These are phyloP conservation scores for Inonotus hispidus DNA, from an alignment of 1,284 basidiomycete species.

Conservation along the genomic window DNA sequence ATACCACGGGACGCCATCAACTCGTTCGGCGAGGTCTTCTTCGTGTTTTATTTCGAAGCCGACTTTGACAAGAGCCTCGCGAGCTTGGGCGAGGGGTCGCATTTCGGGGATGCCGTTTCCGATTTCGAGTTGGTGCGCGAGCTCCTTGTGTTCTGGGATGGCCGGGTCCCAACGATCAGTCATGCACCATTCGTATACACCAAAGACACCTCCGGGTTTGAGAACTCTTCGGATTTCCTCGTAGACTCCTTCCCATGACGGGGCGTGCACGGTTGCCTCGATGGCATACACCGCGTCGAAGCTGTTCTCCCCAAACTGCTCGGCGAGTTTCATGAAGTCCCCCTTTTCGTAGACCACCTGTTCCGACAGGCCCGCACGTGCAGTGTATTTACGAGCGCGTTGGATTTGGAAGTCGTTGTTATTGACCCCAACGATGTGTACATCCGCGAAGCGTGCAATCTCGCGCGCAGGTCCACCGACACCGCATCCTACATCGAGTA, in stretches of 20 bases:
- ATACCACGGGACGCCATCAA: constrained; percentile 87
- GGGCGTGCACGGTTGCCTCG: constrained; percentile 96
- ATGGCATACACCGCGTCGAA: constrained; percentile 99
- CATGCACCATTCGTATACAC: constrained; percentile 99
- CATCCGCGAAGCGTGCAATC: constrained; percentile 90
- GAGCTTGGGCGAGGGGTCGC: constrained; percentile 72
- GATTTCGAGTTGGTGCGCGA: constrained; percentile 87
- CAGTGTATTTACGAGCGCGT: constrained; percentile 82
- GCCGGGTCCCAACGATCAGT: constrained; percentile 91
- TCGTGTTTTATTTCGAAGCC: constrained; percentile 90
- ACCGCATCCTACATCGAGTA: constrained; percentile 97
- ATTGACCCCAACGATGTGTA: constrained; percentile 85
- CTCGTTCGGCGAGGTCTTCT: constrained; percentile 89
- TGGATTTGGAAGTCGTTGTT: constrained; percentile 97
- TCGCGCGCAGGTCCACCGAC: constrained; percentile 96
- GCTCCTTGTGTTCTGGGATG: constrained; percentile 83
- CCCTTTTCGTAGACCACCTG: constrained; percentile 84
- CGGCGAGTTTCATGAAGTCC: constrained; percentile 93
- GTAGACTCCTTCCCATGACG: constrained; percentile 94
- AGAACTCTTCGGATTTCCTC: constrained; percentile 91
- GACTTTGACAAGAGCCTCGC: constrained; percentile 77
- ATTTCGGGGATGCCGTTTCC: constrained; percentile 99
- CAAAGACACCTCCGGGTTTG: constrained; percentile 96
- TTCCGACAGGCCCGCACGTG: constrained; percentile 69
- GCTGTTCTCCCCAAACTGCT: constrained; percentile 89